A percentile compares a stretch with the other conserved stretches of the same genome.
Evolutionary conservation across 2,329 filamentous ascomycete genomes (phyloP).

Genomic region (Fusarium pseudonygamai): DNA sequence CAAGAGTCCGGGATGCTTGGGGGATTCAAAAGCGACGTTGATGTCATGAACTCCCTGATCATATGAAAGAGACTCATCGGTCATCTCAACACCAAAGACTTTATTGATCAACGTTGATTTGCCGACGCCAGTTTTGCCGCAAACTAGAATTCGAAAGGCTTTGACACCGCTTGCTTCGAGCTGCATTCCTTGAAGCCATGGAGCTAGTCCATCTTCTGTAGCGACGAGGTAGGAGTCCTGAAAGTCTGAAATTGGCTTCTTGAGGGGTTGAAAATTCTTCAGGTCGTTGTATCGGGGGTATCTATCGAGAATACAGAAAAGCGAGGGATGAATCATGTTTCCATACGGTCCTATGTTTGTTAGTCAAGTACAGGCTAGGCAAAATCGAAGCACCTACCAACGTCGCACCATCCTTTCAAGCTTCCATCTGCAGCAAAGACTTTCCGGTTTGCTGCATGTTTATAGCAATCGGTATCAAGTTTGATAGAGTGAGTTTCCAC

Average conservation of each 20-base stretch:
- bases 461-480: slow-evolving; percentile 30
- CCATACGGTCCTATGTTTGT: slow-evolving; percentile 18
- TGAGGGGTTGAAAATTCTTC: slow-evolving; percentile 27
- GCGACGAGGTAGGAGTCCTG: slow-evolving; percentile 31
- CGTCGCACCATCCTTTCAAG: slow-evolving; percentile 32
- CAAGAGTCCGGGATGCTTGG: slow-evolving; percentile 36
- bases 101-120: slow-evolving; percentile 44
- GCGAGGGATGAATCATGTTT: slow-evolving; percentile 36
- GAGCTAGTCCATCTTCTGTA: slow-evolving; percentile 9
- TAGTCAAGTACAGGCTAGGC: not conserved
- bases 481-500: slow-evolving; percentile 28
- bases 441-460: slow-evolving; percentile 24
- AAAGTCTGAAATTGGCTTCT: slow-evolving; percentile 31
- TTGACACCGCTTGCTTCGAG: slow-evolving; percentile 39
- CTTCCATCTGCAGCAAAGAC: slow-evolving; percentile 14
- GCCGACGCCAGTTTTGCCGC: slow-evolving; percentile 40
- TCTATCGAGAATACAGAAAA: slow-evolving; percentile 40
- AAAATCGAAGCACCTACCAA: not conserved
- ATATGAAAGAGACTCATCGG: slow-evolving; percentile 36
- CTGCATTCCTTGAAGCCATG: slow-evolving; percentile 38
- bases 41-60: slow-evolving; percentile 41
- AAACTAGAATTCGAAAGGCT: slow-evolving; percentile 40
- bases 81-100: slow-evolving; percentile 42
- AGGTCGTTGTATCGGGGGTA: slow-evolving; percentile 36
- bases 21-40: slow-evolving; percentile 40